Percentiles rank a stretch among this genome's conserved stretches.
Evolutionary conservation across 352 stramenopile genomes (phyloP).

Genomic region (Pythium phragmitis): DNA sequence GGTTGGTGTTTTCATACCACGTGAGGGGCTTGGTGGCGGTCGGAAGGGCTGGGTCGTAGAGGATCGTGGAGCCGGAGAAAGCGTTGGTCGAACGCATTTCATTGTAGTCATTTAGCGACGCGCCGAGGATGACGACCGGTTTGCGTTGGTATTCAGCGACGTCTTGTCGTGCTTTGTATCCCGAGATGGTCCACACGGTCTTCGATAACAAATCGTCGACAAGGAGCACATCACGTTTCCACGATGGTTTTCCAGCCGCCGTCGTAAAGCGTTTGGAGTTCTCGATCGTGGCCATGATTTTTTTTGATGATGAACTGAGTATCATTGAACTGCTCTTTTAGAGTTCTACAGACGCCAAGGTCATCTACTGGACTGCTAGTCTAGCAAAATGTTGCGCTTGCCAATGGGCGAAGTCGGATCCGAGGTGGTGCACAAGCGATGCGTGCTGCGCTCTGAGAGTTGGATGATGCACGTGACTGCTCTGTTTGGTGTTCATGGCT

Average conservation of each 20-base stretch:
- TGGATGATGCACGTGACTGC: no score
- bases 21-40: no score
- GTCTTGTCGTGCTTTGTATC: background rate
- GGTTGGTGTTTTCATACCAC: background rate
- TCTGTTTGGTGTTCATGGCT: no score
- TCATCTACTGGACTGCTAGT: no score
- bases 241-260: background rate
- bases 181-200: background rate
- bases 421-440: no score
- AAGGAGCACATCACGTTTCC: background rate
- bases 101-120: background rate
- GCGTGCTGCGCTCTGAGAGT: no score
- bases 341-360: no score
- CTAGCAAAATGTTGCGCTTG: no score
- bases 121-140: background rate
- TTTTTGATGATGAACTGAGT: no score
- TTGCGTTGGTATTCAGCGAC: background rate
- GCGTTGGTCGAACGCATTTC: background rate
- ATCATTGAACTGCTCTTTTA: no score
- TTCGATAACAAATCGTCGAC: background rate
- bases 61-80: background rate
- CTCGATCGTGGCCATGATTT: background rate
- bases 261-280: background rate
- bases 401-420: no score
- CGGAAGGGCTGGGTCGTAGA: background rate